Evolutionary conservation across 805 yeast species (phyloP), one percentile per base, ranked within the genome.

Genomic region (Pichia membranifaciens): DNA sequence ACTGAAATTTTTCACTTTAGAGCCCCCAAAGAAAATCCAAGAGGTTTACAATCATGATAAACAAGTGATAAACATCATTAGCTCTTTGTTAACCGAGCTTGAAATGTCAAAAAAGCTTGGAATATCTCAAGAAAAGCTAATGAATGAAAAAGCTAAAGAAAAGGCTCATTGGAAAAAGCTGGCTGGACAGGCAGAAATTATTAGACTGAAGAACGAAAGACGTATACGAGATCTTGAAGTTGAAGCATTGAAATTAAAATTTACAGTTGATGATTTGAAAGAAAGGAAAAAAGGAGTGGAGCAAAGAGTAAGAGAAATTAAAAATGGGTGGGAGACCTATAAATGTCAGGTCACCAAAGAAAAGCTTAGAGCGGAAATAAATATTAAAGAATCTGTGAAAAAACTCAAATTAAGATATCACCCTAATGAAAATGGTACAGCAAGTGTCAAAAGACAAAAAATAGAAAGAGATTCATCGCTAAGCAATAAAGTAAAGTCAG

Each of bases 11-110:
- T 43, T 20, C n/a, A 43, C 41, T 7, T 12, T 15, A 3, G 20
- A 37, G 6, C n/a, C 46, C 10, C 46, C 41, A n/a, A 17, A 17
- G 3, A 37, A 20, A 5, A 43, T 37, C 13, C 15, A 16, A 3
- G 44, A 44, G 4, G 18, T 46, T 5, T 55, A 56, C 47, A 61
- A 62, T 42, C 67, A 67, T 44, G 72, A 68, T 46, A 60, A 59
- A 34, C 58, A 60, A 25, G 49, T 60, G 21, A 56, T 64, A 33
- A 58, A 62, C 42, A 53, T 59, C 8, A 52, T 63, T 4, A 60
- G 58, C 41, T 44, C 58, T 4, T 51, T 67, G 13, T 44, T 64
- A 15, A 53, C 52, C 17, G 45, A 59, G 0, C 18, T 54, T 2
- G 66, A 64, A 16, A 50, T 54, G n/a, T 48, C 57, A 7, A 53